Evolutionary conservation across 805 yeast genomes (phyloP), one percentile per base, ranked within the genome.

Genomic region (Barnettozyma populi): DNA sequence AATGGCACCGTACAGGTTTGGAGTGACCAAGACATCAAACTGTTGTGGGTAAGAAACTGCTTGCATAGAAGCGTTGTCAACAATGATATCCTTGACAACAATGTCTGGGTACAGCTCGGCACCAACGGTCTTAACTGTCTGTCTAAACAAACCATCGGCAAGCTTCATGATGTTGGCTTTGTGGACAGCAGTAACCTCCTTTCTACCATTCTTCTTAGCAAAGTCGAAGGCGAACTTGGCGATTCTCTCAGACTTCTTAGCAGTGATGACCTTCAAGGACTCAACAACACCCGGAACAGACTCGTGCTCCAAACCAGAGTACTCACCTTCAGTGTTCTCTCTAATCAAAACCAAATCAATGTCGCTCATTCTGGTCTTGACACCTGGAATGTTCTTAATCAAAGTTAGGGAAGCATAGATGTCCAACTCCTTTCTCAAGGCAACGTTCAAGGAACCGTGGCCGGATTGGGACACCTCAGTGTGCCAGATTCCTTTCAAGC

Each of bases 301-400:
- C 71, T 86, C 94, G 74, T 94, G 98, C 78, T 92, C 99, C 63
- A 94, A 78, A 63, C 98, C 98, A 45, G 98, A 92, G 77, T 89
- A 92, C 74, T 92, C 98, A 74, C 96, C 97, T 75, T 92, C 98
- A 59, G 97, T 92, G 79, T 94, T 94, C 74, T 94, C 99, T 79
- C 99, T 89, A 67, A 94, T 95, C 57, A 94, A 78, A 36, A 90
- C 97, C 65, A 92, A 79, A 73, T 90, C 97, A 56, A 92, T 87
- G 58, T 86, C 90, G 53, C 84, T 78, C 66, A 90, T 79, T 70
- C 90, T 88, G 52, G 96, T 84, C 70, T 88, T 79, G 55, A 90
- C 96, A 69, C 98, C 98, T 52, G 95, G 94, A 53, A 94, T 80
- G 71, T 87, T 86, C 75, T 90, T 89, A 76, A 90, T 89, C 61